Percentiles rank a stretch among this genome's conserved stretches.
These are phyloP conservation scores for Flaveria trinervia DNA, from an alignment of 129 eudicot genomes.

Conservation along the genomic window DNA sequence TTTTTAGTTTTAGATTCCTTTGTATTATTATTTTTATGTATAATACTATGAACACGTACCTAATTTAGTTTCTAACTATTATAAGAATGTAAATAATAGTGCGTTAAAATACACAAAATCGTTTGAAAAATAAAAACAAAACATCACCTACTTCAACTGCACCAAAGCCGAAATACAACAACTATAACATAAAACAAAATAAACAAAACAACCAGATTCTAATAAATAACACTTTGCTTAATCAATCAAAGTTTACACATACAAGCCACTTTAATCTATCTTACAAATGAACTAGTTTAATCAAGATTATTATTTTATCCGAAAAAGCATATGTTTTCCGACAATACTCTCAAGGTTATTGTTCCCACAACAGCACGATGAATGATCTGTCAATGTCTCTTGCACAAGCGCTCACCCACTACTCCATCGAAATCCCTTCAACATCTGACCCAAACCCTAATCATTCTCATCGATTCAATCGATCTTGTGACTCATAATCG, in stretches of 20 bases:
- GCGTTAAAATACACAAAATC: neutral
- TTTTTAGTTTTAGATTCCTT: no score
- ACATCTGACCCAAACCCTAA: slow-evolving; percentile 26
- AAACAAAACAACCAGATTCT: neutral
- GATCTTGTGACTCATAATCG: neutral
- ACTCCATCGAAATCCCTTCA: slow-evolving; percentile 16
- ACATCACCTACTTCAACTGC: neutral
- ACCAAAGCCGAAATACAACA: neutral
- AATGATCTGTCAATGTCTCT: slow-evolving; percentile 27
- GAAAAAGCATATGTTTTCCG: neutral
- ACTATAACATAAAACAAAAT: neutral
- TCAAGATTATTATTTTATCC: neutral
- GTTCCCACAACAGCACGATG: neutral
- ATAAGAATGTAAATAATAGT: neutral
- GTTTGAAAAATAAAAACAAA: neutral
- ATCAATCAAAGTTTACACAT: neutral
- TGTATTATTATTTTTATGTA: no score
- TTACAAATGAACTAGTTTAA: neutral
- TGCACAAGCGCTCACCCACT: slow-evolving; percentile 26
- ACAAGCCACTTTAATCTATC: neutral
- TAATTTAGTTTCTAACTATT: neutral
- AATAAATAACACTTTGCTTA: neutral
- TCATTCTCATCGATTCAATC: neutral
- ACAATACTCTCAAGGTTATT: neutral
- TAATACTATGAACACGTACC: neutral